Base-by-base conservation (phyloP, 805 yeast genomes). In the Saccharomycopsis vini region DNA sequence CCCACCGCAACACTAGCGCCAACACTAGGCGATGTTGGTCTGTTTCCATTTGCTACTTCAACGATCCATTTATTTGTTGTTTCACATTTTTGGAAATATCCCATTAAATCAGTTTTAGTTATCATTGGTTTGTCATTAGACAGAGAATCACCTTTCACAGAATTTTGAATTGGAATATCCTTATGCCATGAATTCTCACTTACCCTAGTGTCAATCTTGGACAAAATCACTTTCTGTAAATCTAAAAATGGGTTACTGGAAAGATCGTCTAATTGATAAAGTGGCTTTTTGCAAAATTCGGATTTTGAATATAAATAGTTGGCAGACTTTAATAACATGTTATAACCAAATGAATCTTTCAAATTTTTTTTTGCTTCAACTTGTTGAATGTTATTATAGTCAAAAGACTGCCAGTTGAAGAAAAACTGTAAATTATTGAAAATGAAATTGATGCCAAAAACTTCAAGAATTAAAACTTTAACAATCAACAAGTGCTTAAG, bases 371-470 rank as follows among this genome's bases (percentile, higher is more conserved):
- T 33, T 7, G n/a, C 21, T 3, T 41, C 36, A 10, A 22, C 16
- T 26, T 23, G 10, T 15, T 5, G 16, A 26, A n/a, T n/a, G n/a
- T n/a, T n/a, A 21, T 18, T 16, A 31, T 18, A 15, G 18, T 13
- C 39, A 32, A n/a, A 20, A 5, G 12, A 32, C 36, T 58, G 60
- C 77, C 77, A 73, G 44, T 63, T 64, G 44, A 62, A 62, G 49
- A 72, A 67, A 50, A 64, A 70, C 2, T 75, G 70, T 3, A 73
- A 45, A 39, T 65, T 68, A 49, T 71, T 71, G 46, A 58, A 63
- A 19, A 71, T 52, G 21, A 72, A 66, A 51, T 73, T 74, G 39
- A 72, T 56, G 1, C 79, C 80, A 42, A 66, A 66, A 22, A 60
- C 60, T 9, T 53, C 44, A 18, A 60, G 44, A 24, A 67, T 45